These are phyloP conservation scores for Aspergillus japonicus DNA, from an alignment of 2,329 filamentous ascomycete species.

Conservation along the genomic window DNA sequence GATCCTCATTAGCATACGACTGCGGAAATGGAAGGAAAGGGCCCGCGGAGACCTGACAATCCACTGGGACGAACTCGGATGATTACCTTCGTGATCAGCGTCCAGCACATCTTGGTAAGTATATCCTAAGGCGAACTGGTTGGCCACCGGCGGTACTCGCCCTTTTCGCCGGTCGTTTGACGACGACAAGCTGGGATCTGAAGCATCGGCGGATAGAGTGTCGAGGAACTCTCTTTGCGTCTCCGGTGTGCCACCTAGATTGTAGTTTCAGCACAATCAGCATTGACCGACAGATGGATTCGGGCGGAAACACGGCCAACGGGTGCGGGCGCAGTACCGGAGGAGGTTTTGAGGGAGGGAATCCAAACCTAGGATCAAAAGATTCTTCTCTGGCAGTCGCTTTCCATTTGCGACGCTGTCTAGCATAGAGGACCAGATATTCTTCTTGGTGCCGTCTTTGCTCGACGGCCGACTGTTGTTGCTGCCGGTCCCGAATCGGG, in stretches of 20 bases:
- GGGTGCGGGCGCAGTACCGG: conserved; percentile 2
- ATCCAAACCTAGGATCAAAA: conserved; percentile 74
- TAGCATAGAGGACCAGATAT: conserved; percentile 93
- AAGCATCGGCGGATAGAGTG: conserved; percentile 46
- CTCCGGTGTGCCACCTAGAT: conserved; percentile 72
- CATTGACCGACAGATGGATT: background rate
- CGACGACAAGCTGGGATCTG: conserved; percentile 37
- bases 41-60: background rate
- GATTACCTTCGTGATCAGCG: conserved; percentile 81
- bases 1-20: background rate
- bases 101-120: conserved; percentile 94
- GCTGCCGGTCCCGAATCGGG: conserved; percentile 30
- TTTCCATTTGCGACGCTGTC: conserved; percentile 88
- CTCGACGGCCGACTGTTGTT: conserved; percentile 45
- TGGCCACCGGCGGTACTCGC: conserved; percentile 76
- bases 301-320: conserved; percentile 2
- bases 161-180: conserved; percentile 47
- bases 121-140: conserved; percentile 88
- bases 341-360: background rate
- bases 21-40: background rate
- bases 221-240: conserved; percentile 83
- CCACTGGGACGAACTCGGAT: background rate
- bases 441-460: conserved; percentile 70
- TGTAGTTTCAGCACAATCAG: conserved; percentile 20
- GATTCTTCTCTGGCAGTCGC: conserved; percentile 84